Percentiles rank a stretch among this genome's conserved stretches.
Conservation (phyloP, 768 basidiomycete genomes). For the Tubosaeta brunneosetosa region DNA sequence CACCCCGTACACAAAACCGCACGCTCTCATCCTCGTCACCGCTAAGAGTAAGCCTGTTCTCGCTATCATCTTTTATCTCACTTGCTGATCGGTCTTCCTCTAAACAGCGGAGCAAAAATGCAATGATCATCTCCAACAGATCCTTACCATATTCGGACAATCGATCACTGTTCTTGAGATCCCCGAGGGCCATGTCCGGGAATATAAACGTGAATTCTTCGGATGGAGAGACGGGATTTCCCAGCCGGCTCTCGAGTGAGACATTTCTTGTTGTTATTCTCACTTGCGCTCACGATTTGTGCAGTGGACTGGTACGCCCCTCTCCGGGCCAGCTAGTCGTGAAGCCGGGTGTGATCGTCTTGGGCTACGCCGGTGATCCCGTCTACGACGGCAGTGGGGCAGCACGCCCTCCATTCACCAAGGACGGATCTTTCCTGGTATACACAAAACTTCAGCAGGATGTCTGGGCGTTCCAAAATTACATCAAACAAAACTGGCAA, state of each 20-base stretch:
- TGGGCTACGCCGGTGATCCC: constrained; percentile 41
- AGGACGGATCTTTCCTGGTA: constrained; percentile 48
- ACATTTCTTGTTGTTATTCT: constrained; percentile 30
- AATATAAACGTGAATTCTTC: constrained; percentile 45
- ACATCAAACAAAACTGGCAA: constrained; percentile 41
- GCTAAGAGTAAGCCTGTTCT: background rate
- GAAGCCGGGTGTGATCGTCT: constrained; percentile 30
- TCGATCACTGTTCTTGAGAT: background rate
- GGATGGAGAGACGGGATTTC: constrained; percentile 51
- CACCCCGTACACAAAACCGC: no score
- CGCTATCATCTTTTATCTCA: background rate
- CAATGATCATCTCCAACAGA: background rate
- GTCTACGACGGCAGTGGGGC: background rate
- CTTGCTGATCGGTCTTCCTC: background rate
- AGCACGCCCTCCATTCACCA: constrained; percentile 39
- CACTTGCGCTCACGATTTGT: constrained; percentile 26
- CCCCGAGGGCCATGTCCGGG: background rate
- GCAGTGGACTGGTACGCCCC: constrained; percentile 24
- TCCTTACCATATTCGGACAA: background rate
- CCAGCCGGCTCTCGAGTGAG: constrained; percentile 37
- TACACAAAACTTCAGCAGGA: constrained; percentile 46
- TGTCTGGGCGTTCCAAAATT: constrained; percentile 38
- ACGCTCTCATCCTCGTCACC: background rate
- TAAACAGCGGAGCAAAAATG: background rate
- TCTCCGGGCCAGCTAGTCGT: constrained; percentile 27